Conservation (phyloP, 2,329 filamentous ascomycete species). For the Fusarium bulbicola region DNA sequence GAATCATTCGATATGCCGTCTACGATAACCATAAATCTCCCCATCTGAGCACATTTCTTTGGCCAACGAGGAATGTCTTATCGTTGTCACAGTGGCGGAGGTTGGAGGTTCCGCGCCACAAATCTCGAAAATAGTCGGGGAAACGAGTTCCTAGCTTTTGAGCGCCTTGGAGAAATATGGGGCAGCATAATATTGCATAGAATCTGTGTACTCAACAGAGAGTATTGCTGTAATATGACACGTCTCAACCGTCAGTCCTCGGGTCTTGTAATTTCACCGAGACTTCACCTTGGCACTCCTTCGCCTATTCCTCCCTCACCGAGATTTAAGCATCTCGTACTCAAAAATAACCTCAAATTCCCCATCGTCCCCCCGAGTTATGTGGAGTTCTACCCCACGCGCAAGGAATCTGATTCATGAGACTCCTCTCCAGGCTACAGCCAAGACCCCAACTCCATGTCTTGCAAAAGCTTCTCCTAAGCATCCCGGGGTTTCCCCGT, state of each 20-base stretch:
- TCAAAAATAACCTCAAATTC: background rate
- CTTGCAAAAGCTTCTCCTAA: background rate
- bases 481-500: background rate
- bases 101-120: background rate
- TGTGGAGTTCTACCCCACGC: background rate
- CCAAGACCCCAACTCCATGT: background rate
- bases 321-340: background rate
- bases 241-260: background rate
- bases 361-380: background rate
- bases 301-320: background rate
- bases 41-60: background rate
- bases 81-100: background rate
- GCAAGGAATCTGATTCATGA: slow-evolving; percentile 4
- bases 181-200: no score
- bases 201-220: rapidly evolving
- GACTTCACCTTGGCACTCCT: background rate
- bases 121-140: no score
- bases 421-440: background rate
- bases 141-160: no score
- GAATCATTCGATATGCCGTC: background rate
- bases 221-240: background rate
- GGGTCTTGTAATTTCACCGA: background rate
- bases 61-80: background rate
- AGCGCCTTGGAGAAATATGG: background rate
- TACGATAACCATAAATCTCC: background rate